phyloP scores from a whole-genome alignment of 331 rosid genomes.

The Dryas integrifolia region DNA sequence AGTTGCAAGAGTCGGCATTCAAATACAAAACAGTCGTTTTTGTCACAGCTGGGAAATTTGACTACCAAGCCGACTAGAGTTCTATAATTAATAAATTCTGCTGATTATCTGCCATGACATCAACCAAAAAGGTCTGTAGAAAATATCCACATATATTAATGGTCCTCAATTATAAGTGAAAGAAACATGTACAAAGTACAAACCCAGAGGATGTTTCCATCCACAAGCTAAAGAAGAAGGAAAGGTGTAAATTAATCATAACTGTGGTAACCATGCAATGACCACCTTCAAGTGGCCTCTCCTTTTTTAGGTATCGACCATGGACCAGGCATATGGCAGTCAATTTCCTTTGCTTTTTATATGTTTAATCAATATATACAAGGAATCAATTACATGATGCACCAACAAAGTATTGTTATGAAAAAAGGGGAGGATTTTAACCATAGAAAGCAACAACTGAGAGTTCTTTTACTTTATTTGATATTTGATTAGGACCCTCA shows the following conservation, averaged over 20 bases:
- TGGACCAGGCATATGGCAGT: neutral
- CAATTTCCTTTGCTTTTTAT: neutral
- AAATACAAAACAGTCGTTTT: neutral
- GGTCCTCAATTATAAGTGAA: no score
- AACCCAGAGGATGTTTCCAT: no score
- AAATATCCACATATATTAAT: neutral
- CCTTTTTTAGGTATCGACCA: no score
- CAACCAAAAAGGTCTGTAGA: no score
- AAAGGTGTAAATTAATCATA: no score
- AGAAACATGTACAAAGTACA: no score
- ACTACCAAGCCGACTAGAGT: neutral
- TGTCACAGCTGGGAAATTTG: neutral
- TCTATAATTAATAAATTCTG: neutral
- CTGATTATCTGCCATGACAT: no score
- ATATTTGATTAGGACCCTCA: neutral
- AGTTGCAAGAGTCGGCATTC: neutral
- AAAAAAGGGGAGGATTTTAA: neutral
- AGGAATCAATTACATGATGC: neutral
- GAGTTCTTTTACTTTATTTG: no score
- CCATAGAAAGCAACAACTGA: no score
- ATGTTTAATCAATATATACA: no score
- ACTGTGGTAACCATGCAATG: neutral
- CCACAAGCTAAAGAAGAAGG: no score
- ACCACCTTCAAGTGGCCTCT: neutral
- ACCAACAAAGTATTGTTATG: neutral